Conservation (phyloP, 2,329 filamentous ascomycete genomes). For the Paracorniculantispora psalliotae region DNA sequence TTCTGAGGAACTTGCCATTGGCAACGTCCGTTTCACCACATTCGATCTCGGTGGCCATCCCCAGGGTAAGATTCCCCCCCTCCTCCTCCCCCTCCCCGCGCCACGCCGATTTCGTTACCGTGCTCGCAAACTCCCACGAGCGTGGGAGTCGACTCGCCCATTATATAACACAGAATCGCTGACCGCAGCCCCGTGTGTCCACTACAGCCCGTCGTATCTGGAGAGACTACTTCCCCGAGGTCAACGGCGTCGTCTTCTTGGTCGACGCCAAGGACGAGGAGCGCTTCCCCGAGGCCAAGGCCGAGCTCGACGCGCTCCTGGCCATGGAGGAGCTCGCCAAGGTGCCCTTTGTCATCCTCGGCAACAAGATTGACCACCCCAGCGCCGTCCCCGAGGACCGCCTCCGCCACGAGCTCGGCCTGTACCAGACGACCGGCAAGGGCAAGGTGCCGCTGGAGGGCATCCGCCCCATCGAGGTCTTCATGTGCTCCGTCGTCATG, state of each 20-base stretch:
- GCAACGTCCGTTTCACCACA: constrained; percentile 90
- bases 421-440: constrained; percentile 96
- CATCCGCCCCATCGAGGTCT: constrained; percentile 91
- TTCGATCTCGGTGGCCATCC: constrained; percentile 92
- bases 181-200: background rate
- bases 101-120: background rate
- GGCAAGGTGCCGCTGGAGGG: constrained; percentile 89
- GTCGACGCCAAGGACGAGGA: constrained; percentile 97
- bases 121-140: no score
- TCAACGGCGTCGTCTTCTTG: constrained; percentile 94
- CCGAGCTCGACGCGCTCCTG: constrained; percentile 90
- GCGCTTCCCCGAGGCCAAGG: constrained; percentile 90
- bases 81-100: constrained; percentile 3
- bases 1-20: constrained; percentile 87
- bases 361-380: constrained; percentile 99
- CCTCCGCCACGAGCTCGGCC: constrained; percentile 81
- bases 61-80: constrained; percentile 56
- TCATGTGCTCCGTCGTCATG: constrained; percentile 99
- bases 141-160: no score
- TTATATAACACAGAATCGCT: background rate
- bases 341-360: constrained; percentile 92
- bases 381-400: constrained; percentile 94
- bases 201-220: constrained; percentile 76
- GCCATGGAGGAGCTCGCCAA: constrained; percentile 95
- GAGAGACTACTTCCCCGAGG: constrained; percentile 97